Percentiles rank a stretch among this genome's conserved stretches.
Conservation (phyloP, 2,329 filamentous ascomycete genomes). For the Blastomyces gilchristii region DNA sequence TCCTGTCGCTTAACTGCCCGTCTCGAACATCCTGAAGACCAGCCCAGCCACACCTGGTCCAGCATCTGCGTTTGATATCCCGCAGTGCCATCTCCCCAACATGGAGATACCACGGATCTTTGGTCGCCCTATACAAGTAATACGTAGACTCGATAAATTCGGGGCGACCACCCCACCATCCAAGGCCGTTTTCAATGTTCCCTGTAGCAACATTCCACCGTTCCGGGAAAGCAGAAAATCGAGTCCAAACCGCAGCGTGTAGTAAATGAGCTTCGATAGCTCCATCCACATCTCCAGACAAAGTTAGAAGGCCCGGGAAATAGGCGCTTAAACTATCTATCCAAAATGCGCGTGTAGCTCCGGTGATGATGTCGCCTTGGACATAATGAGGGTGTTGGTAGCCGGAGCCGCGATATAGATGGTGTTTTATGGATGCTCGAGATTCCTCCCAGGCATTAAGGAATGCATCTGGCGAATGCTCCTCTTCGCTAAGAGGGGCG, state of each 20-base stretch:
- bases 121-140: constrained; percentile 85
- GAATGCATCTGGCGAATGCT: constrained; percentile 68
- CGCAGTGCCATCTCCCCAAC: constrained; percentile 90
- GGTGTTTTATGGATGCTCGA: constrained; percentile 76
- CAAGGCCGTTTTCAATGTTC: constrained; percentile 72
- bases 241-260: constrained; percentile 87
- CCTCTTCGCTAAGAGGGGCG: constrained; percentile 50
- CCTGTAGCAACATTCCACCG: constrained; percentile 82
- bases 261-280: constrained; percentile 82
- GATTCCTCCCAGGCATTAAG: constrained; percentile 74
- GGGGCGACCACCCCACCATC: constrained; percentile 91
- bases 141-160: constrained; percentile 97
- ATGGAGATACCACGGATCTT: constrained; percentile 92
- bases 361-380: constrained; percentile 78
- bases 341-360: constrained; percentile 83
- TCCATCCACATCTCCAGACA: constrained; percentile 84
- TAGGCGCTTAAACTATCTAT: constrained; percentile 93
- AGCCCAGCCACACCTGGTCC: constrained; percentile 86
- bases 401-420: constrained; percentile 67
- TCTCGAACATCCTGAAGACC: constrained; percentile 72
- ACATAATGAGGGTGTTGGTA: constrained; percentile 86
- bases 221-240: constrained; percentile 88
- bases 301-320: constrained; percentile 76
- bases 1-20: constrained; percentile 81
- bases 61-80: constrained; percentile 80